Conservation (phyloP, 2,329 filamentous ascomycete species). For the Parascedosporium putredinis region DNA sequence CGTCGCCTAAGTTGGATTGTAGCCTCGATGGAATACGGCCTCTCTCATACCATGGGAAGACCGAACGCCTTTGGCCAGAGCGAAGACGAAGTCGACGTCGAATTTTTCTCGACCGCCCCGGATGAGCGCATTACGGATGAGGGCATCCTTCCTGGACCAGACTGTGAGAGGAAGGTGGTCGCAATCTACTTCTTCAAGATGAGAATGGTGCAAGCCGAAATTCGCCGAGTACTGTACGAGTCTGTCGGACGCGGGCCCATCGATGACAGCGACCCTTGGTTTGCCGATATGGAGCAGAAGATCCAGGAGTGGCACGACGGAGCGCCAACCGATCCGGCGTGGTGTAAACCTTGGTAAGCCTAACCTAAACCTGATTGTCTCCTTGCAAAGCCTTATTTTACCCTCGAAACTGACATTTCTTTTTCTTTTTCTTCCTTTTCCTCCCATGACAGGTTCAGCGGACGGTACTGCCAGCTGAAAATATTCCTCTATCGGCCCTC, state of each 20-base stretch:
- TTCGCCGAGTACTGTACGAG: slow-evolving; percentile 76
- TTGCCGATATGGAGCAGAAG: slow-evolving; percentile 65
- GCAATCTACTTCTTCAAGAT: slow-evolving; percentile 92
- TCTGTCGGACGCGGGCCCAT: slow-evolving; percentile 67
- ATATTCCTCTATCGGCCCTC: slow-evolving; percentile 83
- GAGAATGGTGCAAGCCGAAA: slow-evolving; percentile 78
- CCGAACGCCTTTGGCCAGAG: slow-evolving; percentile 76
- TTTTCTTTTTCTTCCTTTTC: background rate
- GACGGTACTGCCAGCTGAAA: slow-evolving; percentile 76
- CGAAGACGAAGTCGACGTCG: slow-evolving; percentile 74
- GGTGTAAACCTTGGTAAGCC: slow-evolving; percentile 72
- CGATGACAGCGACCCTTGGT: slow-evolving; percentile 80
- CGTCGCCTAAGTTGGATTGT: slow-evolving; percentile 82
- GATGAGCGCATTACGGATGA: slow-evolving; percentile 73
- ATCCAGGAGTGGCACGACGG: slow-evolving; percentile 70
- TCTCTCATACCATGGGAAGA: slow-evolving; percentile 79
- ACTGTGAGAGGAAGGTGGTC: slow-evolving; percentile 74
- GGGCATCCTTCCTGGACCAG: slow-evolving; percentile 62
- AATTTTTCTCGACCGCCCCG: slow-evolving; percentile 72
- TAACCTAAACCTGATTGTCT: background rate
- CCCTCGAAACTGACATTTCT: background rate
- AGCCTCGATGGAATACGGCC: slow-evolving; percentile 75
- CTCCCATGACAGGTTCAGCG: slow-evolving; percentile 40
- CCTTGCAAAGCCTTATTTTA: background rate
- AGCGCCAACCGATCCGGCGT: slow-evolving; percentile 57